These are phyloP conservation scores for Candida corydali DNA, from an alignment of 805 yeast species.

Conservation along the genomic window DNA sequence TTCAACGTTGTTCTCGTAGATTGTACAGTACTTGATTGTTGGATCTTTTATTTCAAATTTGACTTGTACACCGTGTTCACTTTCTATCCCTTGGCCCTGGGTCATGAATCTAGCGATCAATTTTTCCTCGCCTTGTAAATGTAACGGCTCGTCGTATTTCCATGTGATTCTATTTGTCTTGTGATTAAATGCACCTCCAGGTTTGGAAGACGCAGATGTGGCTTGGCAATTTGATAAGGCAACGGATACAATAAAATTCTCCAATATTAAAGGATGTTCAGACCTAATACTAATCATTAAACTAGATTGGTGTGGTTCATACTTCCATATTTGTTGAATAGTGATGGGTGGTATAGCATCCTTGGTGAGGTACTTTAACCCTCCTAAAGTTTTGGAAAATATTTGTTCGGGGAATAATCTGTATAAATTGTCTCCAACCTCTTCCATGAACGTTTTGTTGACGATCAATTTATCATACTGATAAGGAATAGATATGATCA, in stretches of 20 bases:
- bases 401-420: conserved; percentile 46
- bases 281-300: conserved; percentile 62
- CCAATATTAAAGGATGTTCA: conserved; percentile 37
- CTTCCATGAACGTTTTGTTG: conserved; percentile 33
- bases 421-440: conserved; percentile 30
- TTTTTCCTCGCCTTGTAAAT: conserved; percentile 51
- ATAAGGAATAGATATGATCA: conserved; percentile 38
- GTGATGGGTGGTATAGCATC: conserved; percentile 54
- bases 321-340: conserved; percentile 84
- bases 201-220: conserved; percentile 79
- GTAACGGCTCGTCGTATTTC: conserved; percentile 51
- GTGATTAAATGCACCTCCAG: conserved; percentile 85
- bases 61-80: conserved; percentile 68
- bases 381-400: conserved; percentile 68
- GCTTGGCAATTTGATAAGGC: conserved; percentile 60
- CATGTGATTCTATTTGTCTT: conserved; percentile 85
- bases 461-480: conserved; percentile 49
- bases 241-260: conserved; percentile 60
- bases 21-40: conserved; percentile 38
- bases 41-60: conserved; percentile 52
- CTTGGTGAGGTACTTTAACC: conserved; percentile 66
- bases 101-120: conserved; percentile 86
- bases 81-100: conserved; percentile 64
- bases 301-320: conserved; percentile 79
- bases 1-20: conserved; percentile 24